These are phyloP conservation scores for Botrytis squamosa DNA, from an alignment of 2,329 filamentous ascomycete genomes.

Conservation along the genomic window DNA sequence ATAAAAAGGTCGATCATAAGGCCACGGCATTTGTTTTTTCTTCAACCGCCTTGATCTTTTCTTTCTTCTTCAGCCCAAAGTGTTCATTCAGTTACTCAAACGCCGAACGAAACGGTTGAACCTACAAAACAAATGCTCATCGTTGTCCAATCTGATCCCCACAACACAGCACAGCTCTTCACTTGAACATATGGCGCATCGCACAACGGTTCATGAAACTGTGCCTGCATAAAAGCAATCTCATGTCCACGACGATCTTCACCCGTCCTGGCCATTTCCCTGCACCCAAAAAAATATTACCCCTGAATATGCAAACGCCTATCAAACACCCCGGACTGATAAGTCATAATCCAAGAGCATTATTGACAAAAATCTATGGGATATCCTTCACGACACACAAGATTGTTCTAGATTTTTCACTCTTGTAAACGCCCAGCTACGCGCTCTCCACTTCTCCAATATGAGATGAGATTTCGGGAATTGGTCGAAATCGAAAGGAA, in stretches of 20 bases:
- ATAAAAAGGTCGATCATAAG: neutral
- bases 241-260: neutral
- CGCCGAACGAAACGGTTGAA: neutral
- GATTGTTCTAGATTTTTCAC: slow-evolving; percentile 12
- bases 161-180: slow-evolving; percentile 4
- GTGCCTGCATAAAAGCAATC: slow-evolving; percentile 8
- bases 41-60: neutral
- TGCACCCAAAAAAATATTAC: neutral
- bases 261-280: neutral
- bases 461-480: neutral
- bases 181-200: slow-evolving; percentile 1
- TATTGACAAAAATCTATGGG: neutral
- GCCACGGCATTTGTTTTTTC: neutral
- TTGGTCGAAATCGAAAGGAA: neutral
- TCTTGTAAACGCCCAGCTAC: slow-evolving; percentile 8
- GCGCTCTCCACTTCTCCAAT: slow-evolving; percentile 11
- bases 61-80: neutral
- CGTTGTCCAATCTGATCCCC: neutral
- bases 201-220: slow-evolving; percentile 13
- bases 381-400: neutral
- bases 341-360: neutral
- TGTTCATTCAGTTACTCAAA: neutral
- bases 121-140: neutral
- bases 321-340: slow-evolving; percentile 8
- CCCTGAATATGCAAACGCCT: neutral